A percentile compares a stretch with the other conserved stretches of the same genome.
These are phyloP conservation scores for Neurospora sp. DNA, from an alignment of 2,329 filamentous ascomycete genomes.

Conservation along the genomic window DNA sequence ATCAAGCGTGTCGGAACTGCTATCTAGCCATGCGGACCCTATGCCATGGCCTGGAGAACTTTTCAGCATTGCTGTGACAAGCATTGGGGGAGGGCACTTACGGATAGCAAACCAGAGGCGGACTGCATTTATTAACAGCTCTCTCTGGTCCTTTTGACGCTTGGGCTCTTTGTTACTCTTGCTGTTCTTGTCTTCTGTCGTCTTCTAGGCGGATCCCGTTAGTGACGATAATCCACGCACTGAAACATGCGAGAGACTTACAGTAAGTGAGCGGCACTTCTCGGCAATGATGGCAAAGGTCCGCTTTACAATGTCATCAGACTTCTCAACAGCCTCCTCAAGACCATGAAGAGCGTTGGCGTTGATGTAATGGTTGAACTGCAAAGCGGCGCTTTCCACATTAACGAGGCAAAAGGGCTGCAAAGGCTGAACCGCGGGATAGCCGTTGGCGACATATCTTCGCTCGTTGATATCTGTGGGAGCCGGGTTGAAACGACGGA, in stretches of 20 bases:
- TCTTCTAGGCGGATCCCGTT: neutral
- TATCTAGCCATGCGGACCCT: slow-evolving; percentile 31
- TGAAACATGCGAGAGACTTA: neutral
- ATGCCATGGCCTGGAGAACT: slow-evolving; percentile 30
- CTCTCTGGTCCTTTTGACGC: slow-evolving; percentile 20
- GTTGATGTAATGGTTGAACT: slow-evolving; percentile 28
- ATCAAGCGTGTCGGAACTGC: slow-evolving; percentile 29
- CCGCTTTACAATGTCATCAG: slow-evolving; percentile 19
- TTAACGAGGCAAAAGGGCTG: slow-evolving; percentile 31
- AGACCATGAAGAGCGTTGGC: slow-evolving; percentile 22
- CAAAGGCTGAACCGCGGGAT: slow-evolving; percentile 20
- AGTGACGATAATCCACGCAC: neutral
- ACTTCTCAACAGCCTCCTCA: slow-evolving; percentile 16
- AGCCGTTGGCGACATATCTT: slow-evolving; percentile 26
- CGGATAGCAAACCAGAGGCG: slow-evolving; percentile 36
- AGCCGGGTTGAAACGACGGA: slow-evolving; percentile 31
- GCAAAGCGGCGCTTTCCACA: slow-evolving; percentile 24
- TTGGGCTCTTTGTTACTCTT: slow-evolving; percentile 9
- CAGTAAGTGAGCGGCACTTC: slow-evolving; percentile 14
- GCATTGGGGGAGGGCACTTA: slow-evolving; percentile 21
- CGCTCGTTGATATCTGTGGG: slow-evolving; percentile 29
- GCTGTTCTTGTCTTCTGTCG: neutral
- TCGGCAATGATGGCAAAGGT: slow-evolving; percentile 20
- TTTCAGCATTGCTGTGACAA: neutral
- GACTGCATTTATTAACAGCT: slow-evolving; percentile 31